These are phyloP conservation scores for Myriosclerotinia duriaeana DNA, from an alignment of 2,329 filamentous ascomycete genomes.

Conservation along the genomic window DNA sequence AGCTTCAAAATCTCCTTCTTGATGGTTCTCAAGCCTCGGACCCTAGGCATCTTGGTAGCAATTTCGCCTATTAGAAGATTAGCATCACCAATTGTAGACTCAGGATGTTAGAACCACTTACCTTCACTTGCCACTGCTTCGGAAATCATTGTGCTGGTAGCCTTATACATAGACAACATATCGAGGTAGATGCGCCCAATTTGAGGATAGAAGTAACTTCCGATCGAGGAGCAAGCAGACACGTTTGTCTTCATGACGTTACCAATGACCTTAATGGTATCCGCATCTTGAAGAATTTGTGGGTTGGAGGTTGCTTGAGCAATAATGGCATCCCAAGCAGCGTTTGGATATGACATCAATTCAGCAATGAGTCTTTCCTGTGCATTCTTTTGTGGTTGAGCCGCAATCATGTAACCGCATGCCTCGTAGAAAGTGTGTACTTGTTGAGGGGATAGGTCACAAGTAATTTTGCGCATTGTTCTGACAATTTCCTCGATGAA, in stretches of 20 bases:
- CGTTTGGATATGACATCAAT: slow-evolving; percentile 89
- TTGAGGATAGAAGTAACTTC: slow-evolving; percentile 96
- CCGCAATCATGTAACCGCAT: slow-evolving; percentile 98
- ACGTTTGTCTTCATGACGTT: slow-evolving; percentile 99
- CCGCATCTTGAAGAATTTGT: slow-evolving; percentile 80
- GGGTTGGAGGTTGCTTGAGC: slow-evolving; percentile 81
- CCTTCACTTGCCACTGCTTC: slow-evolving; percentile 85
- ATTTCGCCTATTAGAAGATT: slow-evolving; percentile 64
- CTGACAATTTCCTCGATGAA: slow-evolving; percentile 99
- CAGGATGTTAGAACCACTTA: slow-evolving; percentile 42
- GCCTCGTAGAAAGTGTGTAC: slow-evolving; percentile 99
- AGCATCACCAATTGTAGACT: slow-evolving; percentile 32
- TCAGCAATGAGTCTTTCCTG: slow-evolving; percentile 91
- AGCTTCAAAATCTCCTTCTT: slow-evolving; percentile 99
- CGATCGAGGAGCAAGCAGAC: slow-evolving; percentile 94
- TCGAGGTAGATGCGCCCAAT: slow-evolving; percentile 97
- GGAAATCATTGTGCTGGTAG: slow-evolving; percentile 93
- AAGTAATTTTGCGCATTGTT: slow-evolving; percentile 93
- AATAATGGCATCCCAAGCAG: slow-evolving; percentile 95
- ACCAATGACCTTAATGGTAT: slow-evolving; percentile 97
- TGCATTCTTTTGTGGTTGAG: slow-evolving; percentile 90
- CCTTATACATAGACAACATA: slow-evolving; percentile 98
- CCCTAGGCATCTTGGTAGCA: slow-evolving; percentile 95
- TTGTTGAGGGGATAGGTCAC: slow-evolving; percentile 91
- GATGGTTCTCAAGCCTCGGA: slow-evolving; percentile 91